Base-by-base conservation (phyloP, 345 rosid genomes). In the Sonneratia caseolaris region DNA sequence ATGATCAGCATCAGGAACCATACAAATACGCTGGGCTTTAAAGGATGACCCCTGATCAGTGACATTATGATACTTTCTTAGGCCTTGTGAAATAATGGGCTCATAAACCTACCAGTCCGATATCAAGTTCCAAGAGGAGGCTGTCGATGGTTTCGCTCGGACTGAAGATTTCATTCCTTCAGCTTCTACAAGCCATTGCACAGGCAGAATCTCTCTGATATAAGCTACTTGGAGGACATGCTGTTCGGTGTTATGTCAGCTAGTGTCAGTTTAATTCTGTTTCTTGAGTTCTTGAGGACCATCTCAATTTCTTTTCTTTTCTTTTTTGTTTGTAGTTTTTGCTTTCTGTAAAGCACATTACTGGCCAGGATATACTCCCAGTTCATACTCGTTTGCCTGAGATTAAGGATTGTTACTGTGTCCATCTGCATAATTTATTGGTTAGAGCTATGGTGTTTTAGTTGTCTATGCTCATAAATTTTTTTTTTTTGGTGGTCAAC, bases 141-240 rank as follows among this genome's bases (percentile, higher is more conserved):
- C 64, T 24, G 7, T n/a, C 64, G 22, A 59, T 35, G 64, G 64
- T 22, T 59, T 22, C 64, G 12, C 12, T 24, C 10, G 22, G 7
- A 59, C 64, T 7, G 64, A 10, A 27, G 32, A 27, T 27, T 27
- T 27, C 32, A 27, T 27, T 27, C 32, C 32, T 27, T 27, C 32
- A 27, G 32, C 32, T 27, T 35, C 97, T 91, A 53, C 89, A 96
- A 24, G 97, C 96, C 61, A 88, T 89, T 87, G 97, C 96, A 62
- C 96, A 90, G 80, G 97, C 92, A 1, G 96, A 92, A 78, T 92
- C 96, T 77, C 88, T 92, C 49, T 92, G 96, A 2, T 88, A 90
- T 78, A 92, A 90, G 83, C 94, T 92, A 66, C 92, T 92, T 1
- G 94, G 97, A 70, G 96, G 96, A 36, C 97, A 90, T 71, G 98